Percentiles rank a stretch among this genome's conserved stretches.
phyloP scores from a whole-genome alignment of 805 yeast species.

The Aciculoconidium aculeatum region DNA sequence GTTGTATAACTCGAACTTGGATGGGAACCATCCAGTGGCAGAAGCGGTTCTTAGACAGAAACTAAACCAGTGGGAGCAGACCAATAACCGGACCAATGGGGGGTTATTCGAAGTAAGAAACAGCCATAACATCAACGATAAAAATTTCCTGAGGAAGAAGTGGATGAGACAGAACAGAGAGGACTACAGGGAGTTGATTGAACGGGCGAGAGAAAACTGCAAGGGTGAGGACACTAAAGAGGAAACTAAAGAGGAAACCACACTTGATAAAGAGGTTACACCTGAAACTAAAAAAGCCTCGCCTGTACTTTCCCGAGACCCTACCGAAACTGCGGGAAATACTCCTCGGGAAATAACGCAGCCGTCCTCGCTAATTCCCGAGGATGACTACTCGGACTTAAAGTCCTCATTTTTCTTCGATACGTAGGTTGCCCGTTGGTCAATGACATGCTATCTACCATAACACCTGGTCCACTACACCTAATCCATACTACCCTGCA shows the following conservation, averaged over 20 bases:
- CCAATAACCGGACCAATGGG: constrained; percentile 4
- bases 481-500: no score
- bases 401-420: constrained; percentile 1
- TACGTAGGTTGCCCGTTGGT: no score
- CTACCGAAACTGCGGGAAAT: no score
- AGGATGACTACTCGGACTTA: constrained; percentile 4
- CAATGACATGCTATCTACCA: no score
- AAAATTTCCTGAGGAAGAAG: constrained; percentile 38
- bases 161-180: constrained; percentile 38
- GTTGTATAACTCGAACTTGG: constrained; percentile 77
- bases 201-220: constrained; percentile 23
- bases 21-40: constrained; percentile 58
- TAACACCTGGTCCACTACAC: no score
- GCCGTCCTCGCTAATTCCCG: no score
- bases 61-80: constrained; percentile 61
- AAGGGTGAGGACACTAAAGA: neutral
- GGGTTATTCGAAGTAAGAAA: constrained; percentile 6
- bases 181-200: constrained; percentile 35
- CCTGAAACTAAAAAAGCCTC: no score
- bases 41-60: constrained; percentile 50
- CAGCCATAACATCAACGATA: constrained; percentile 32
- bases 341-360: no score
- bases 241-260: neutral
- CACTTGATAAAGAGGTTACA: no score
- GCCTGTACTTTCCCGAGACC: no score